Evolutionary conservation across 164 flowering plant species (phyloP).

Genomic region (Hamamelis virginiana): DNA sequence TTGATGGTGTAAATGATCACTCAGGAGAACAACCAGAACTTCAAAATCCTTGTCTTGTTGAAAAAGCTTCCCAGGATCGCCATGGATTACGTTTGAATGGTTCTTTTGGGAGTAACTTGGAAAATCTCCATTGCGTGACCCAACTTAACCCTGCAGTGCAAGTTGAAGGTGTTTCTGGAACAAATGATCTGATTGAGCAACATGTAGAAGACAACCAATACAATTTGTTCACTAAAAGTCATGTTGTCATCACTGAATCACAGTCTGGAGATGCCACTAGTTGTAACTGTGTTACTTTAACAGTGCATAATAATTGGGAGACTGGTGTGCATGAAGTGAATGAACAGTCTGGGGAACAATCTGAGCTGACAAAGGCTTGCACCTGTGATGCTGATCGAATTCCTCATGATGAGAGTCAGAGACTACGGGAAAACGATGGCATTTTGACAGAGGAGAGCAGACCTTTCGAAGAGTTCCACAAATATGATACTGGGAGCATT

Average conservation of each 20-base stretch:
- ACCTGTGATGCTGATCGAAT: conserved; percentile 11
- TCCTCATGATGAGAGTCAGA: background rate
- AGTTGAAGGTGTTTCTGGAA: conserved; percentile 8
- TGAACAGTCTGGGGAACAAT: conserved; percentile 2
- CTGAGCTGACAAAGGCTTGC: conserved; percentile 3
- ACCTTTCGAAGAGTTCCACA: conserved; percentile 7
- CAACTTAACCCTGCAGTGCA: conserved; percentile 1
- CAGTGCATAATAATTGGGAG: background rate
- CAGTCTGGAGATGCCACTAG: conserved; percentile 9
- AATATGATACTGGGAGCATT: conserved; percentile 1
- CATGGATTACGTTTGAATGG: conserved; percentile 2
- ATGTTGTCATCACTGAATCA: background rate
- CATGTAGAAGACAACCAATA: background rate
- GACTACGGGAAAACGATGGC: conserved; percentile 6
- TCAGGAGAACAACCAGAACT: conserved; percentile 4
- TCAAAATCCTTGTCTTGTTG: background rate
- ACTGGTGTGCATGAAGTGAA: background rate
- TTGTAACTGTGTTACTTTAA: background rate
- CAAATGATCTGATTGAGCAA: background rate
- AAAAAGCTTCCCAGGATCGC: background rate
- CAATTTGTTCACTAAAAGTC: background rate
- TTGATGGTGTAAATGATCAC: conserved; percentile 18
- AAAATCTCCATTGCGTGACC: background rate
- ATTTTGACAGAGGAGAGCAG: conserved; percentile 4
- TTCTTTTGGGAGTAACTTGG: conserved; percentile 4